These are phyloP conservation scores for Geoglossum cookeanum DNA, from an alignment of 2,329 filamentous ascomycete species.

Conservation along the genomic window DNA sequence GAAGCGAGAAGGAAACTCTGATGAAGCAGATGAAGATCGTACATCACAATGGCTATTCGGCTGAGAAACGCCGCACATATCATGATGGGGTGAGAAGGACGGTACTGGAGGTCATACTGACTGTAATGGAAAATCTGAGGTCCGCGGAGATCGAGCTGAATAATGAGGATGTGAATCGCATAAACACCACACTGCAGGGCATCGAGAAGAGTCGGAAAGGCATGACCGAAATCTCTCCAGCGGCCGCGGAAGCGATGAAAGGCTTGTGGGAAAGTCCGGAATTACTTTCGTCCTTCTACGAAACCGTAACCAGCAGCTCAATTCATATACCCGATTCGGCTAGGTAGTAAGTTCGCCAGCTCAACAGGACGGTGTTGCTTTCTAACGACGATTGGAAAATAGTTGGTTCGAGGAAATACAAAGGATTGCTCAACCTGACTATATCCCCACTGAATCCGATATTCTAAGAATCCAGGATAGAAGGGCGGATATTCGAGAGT, in stretches of 20 bases:
- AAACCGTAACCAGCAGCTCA: background rate
- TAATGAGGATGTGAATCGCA: background rate
- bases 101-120: constrained; percentile 86
- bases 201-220: background rate
- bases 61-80: constrained; percentile 85
- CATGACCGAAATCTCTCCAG: background rate
- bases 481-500: constrained; percentile 97
- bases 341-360: constrained; percentile 58
- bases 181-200: background rate
- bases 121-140: constrained; percentile 78
- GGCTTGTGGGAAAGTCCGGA: background rate
- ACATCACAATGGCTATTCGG: constrained; percentile 90
- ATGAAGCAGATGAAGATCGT: constrained; percentile 99
- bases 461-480: background rate
- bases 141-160: constrained; percentile 27
- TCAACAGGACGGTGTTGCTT: background rate
- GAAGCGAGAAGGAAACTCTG: constrained; percentile 97
- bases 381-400: background rate
- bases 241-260: background rate
- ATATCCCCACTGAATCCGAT: constrained; percentile 6
- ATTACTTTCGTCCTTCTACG: too few relatives aligned
- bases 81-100: constrained; percentile 43
- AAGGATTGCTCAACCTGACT: background rate
- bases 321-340: constrained; percentile 99
- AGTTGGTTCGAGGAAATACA: background rate